Evolutionary conservation across 2,329 filamentous ascomycete species (phyloP).

Genomic region (Huntiella bhutanensis): DNA sequence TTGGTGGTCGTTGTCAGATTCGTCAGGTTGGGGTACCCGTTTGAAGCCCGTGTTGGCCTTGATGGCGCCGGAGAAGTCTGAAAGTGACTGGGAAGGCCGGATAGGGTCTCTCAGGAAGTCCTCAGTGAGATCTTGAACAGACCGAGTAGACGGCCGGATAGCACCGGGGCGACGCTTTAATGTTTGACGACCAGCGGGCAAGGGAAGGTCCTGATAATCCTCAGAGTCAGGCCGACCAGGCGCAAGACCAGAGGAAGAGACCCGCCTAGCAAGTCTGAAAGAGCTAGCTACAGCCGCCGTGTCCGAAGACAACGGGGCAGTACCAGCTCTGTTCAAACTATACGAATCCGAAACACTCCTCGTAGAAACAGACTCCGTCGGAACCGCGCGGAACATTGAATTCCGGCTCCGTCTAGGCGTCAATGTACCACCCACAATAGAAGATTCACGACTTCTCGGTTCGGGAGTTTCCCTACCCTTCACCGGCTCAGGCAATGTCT

Average conservation of each 20-base stretch:
- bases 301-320: neutral
- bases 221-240: slow-evolving; percentile 22
- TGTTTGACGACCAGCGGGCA: neutral
- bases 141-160: neutral
- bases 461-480: slow-evolving; percentile 17
- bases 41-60: too few species aligned
- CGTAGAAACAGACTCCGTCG: slow-evolving; percentile 8
- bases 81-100: slow-evolving; percentile 23
- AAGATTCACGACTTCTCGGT: neutral
- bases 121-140: too few species aligned
- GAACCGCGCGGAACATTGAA: neutral
- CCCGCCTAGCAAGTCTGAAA: neutral
- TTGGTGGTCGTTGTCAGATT: too few species aligned
- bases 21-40: too few species aligned
- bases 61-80: too few species aligned
- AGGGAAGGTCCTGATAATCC: neutral
- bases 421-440: neutral
- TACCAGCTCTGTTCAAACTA: slow-evolving; percentile 7
- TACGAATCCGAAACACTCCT: slow-evolving; percentile 24
- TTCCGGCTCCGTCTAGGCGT: neutral
- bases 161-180: neutral
- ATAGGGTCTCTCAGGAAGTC: slow-evolving; percentile 33
- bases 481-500: slow-evolving; percentile 26
- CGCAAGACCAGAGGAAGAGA: slow-evolving; percentile 34
- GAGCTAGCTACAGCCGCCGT: neutral